These are phyloP conservation scores for Malania oleifera DNA, from an alignment of 164 flowering plant species.

Conservation along the genomic window DNA sequence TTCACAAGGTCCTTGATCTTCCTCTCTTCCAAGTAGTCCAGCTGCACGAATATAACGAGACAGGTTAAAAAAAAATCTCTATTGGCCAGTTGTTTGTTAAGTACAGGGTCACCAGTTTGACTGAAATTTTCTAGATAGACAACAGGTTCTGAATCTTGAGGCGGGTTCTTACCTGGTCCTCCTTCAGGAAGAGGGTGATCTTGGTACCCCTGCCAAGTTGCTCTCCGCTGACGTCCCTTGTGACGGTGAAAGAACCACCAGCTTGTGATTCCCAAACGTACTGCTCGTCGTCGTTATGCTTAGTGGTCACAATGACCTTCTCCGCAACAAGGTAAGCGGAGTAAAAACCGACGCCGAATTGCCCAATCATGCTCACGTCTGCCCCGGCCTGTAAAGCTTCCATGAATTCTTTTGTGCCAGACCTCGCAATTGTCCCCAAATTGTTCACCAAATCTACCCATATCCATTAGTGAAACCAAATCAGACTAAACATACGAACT, in stretches of 20 bases:
- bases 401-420: slow-evolving; percentile 72
- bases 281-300: slow-evolving; percentile 69
- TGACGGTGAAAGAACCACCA: slow-evolving; percentile 69
- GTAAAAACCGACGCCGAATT: slow-evolving; percentile 68
- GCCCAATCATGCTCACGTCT: slow-evolving; percentile 71
- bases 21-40: slow-evolving; percentile 69
- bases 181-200: slow-evolving; percentile 59
- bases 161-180: slow-evolving; percentile 60
- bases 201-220: slow-evolving; percentile 63
- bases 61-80: background rate
- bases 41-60: slow-evolving; percentile 19
- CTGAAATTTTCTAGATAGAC: no score
- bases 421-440: slow-evolving; percentile 65
- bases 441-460: slow-evolving; percentile 57
- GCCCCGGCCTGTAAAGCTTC: slow-evolving; percentile 71
- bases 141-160: no score
- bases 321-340: slow-evolving; percentile 63
- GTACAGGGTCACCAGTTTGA: background rate
- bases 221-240: slow-evolving; percentile 53
- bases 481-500: background rate
- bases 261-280: slow-evolving; percentile 73
- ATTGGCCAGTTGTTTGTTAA: no score
- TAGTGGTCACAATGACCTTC: slow-evolving; percentile 61
- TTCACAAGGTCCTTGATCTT: slow-evolving; percentile 63
- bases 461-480: background rate